Evolutionary conservation across 305 asterid genomes (phyloP), one percentile per base, ranked within the genome.

Genomic region (Galium porrigens): DNA sequence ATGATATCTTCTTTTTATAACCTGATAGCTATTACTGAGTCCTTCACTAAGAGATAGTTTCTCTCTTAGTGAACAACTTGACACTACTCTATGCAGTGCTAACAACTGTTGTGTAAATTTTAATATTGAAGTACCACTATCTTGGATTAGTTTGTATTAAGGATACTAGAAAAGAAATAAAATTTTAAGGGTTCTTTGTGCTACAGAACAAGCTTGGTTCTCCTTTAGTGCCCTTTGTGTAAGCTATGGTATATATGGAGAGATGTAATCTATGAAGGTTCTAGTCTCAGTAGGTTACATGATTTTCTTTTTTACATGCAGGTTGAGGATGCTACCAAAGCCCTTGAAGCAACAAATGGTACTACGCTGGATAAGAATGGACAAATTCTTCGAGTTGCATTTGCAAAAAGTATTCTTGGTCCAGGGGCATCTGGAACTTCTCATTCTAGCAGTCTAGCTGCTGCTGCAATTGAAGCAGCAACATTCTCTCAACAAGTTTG

Each of bases 381-480:
- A 32, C 99, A 89, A 84, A 84, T 89, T 78, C 95, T 92, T 73
- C 87, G 96, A 78, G 99, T 89, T 72, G 95, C 99, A 30, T 92
- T 82, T 83, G 99, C 99, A 25, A 92, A 92, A 81, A 92, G 96
- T 79, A 81, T 87, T 73, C 82, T 84, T 46, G 99, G 97, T 67
- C 84, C 95, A 67, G 77, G 85, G 66, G 78, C 77, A 58, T 67
- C 90, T 15, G 94, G 91, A 73, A 72, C 88, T 73, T 83, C 94
- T 68, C 97, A 87, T 75, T 85, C 99, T 30, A 92, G 96, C 69
- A 84, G 94, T 76, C 89, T 92, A 75, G 99, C 99, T 68, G 95
- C 99, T 73, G 99, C 99, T 72, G 99, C 99, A 53, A 92, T 92
- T 81, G 99, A 89, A 84, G 99, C 99, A 8, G 97, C 99, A 73